Conservation (phyloP, 2,329 filamentous ascomycete genomes). For the Esteya vermicola region DNA sequence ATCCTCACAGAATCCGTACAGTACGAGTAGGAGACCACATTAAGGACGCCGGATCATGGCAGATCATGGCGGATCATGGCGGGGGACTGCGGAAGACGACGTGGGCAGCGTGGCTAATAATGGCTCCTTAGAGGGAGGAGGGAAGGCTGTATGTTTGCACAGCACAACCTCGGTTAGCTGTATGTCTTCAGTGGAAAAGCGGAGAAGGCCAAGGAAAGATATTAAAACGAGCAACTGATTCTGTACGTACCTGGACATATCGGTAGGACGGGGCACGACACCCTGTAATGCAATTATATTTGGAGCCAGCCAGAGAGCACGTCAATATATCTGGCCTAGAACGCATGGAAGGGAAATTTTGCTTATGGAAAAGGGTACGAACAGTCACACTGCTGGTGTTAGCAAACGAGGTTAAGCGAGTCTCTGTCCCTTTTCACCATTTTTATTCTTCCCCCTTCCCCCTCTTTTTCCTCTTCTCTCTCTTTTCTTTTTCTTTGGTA, state of each 20-base stretch:
- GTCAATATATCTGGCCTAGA: background rate
- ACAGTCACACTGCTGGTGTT: constrained; percentile 10
- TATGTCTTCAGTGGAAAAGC: background rate
- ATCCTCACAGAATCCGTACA: background rate
- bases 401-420: constrained; percentile 1
- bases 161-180: constrained; percentile 8
- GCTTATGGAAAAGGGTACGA: too few species aligned
- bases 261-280: constrained; percentile 6
- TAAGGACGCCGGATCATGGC: too few species aligned
- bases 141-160: constrained; percentile 1
- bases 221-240: background rate
- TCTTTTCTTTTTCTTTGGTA: too few species aligned
- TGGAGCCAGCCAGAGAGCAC: too few species aligned
- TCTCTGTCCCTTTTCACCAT: too few species aligned
- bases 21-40: background rate
- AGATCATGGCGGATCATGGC: background rate
- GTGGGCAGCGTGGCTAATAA: background rate
- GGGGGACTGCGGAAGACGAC: background rate
- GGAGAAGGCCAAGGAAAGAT: constrained; percentile 4
- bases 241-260: constrained; percentile 4
- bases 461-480: too few species aligned
- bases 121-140: constrained; percentile 5
- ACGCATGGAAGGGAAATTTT: background rate
- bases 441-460: background rate
- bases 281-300: too few species aligned